Evolutionary conservation across 2,329 filamentous ascomycete genomes (phyloP).

Genomic region (Arthrinium phaeospermum): DNA sequence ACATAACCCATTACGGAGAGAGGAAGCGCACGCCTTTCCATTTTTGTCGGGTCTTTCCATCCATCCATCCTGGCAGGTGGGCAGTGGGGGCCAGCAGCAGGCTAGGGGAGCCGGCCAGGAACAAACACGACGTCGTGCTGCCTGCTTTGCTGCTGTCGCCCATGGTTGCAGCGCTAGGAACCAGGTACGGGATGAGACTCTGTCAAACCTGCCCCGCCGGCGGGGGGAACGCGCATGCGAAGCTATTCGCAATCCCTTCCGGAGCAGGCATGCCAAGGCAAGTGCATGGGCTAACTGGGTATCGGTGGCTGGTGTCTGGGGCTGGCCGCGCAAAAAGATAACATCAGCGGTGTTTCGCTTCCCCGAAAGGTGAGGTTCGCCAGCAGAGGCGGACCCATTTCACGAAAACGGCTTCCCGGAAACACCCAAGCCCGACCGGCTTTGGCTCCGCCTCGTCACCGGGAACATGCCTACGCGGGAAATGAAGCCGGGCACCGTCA

Average conservation of each 20-base stretch:
- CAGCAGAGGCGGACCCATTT: background rate
- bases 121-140: background rate
- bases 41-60: background rate
- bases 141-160: background rate
- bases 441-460: background rate
- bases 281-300: background rate
- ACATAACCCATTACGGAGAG: background rate
- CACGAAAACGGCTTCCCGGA: background rate
- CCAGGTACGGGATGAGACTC: background rate
- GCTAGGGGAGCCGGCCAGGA: background rate
- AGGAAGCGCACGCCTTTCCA: background rate
- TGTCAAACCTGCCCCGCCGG: background rate
- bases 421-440: background rate
- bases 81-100: no score
- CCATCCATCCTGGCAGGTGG: background rate
- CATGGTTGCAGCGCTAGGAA: slow-evolving; percentile 1
- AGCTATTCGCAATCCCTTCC: background rate
- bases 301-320: background rate
- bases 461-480: background rate
- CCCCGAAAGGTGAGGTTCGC: no score
- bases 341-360: background rate
- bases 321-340: background rate
- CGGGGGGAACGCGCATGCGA: background rate
- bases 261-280: background rate
- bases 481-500: background rate